A percentile compares a stretch with the other conserved stretches of the same genome.
phyloP scores from a whole-genome alignment of 1,284 basidiomycete genomes.

The Ceratobasidium sp. region DNA sequence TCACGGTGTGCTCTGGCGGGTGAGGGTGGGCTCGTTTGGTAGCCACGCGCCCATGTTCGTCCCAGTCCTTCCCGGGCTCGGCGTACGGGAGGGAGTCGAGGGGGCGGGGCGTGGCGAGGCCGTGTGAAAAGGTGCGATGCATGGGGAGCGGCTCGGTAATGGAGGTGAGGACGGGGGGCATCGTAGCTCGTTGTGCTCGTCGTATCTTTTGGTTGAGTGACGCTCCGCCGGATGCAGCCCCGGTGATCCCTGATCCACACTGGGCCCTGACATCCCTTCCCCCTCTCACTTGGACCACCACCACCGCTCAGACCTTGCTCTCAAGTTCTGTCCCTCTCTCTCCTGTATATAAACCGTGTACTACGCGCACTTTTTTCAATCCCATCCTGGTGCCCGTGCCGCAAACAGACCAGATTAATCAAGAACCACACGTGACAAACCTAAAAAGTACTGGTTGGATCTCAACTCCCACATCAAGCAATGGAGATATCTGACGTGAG shows the following conservation, averaged over 20 bases:
- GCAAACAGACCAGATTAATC: no score
- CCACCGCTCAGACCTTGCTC: neutral
- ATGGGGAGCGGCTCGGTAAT: no score
- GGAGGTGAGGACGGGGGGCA: neutral
- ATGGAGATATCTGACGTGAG: slow-evolving; percentile 40
- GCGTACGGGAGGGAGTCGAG: slow-evolving; percentile 6
- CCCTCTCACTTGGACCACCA: slow-evolving; percentile 6
- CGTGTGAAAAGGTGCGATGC: neutral
- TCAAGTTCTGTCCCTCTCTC: neutral
- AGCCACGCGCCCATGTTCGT: neutral
- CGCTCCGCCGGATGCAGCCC: no score
- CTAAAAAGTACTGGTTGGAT: neutral
- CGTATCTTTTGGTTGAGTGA: no score
- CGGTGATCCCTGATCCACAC: neutral
- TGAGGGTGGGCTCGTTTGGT: neutral
- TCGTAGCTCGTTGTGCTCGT: no score
- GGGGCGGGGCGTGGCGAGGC: no score
- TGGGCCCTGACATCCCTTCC: slow-evolving; percentile 1
- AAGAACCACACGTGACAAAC: slow-evolving; percentile 19
- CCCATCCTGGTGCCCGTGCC: no score
- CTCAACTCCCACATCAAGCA: slow-evolving; percentile 4
- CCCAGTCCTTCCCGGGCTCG: neutral
- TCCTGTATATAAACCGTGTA: neutral
- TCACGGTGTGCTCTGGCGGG: no score
- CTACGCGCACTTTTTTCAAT: neutral